A percentile compares a stretch with the other conserved stretches of the same genome.
Conservation (phyloP, 352 stramenopile genomes). For the Phytophthora pistaciae region DNA sequence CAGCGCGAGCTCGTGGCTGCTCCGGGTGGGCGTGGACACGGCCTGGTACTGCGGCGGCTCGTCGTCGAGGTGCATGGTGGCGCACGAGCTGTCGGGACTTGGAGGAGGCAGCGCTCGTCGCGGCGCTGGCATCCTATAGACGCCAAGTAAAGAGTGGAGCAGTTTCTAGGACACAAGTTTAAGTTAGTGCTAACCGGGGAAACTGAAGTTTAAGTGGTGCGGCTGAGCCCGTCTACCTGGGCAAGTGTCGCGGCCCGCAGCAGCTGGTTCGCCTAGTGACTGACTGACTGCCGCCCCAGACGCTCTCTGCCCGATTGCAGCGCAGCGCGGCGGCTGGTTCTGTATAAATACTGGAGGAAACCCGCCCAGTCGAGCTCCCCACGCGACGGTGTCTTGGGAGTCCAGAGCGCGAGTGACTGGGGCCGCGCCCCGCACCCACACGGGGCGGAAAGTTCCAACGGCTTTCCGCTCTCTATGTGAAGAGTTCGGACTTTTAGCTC, state of each 20-base stretch:
- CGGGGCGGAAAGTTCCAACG: constrained; percentile 36
- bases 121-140: constrained; percentile 24
- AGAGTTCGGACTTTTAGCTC: constrained; percentile 28
- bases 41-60: constrained; percentile 45
- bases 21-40: constrained; percentile 36
- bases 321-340: neutral
- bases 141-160: constrained; percentile 21
- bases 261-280: constrained; percentile 9
- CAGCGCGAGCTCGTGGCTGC: constrained; percentile 24
- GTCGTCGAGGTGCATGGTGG: neutral
- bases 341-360: constrained; percentile 30
- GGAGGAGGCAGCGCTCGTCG: constrained; percentile 32
- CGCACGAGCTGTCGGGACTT: constrained; percentile 8
- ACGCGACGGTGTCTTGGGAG: constrained; percentile 9
- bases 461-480: constrained; percentile 45
- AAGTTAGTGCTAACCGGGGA: neutral
- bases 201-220: neutral
- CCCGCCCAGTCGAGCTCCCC: neutral
- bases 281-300: neutral
- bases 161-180: constrained; percentile 1
- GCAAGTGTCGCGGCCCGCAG: neutral
- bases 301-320: constrained; percentile 2
- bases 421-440: neutral
- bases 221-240: neutral
- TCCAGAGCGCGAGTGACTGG: constrained; percentile 18